Conservation (phyloP, 768 basidiomycete species). For the Pisolithus tinctorius region DNA sequence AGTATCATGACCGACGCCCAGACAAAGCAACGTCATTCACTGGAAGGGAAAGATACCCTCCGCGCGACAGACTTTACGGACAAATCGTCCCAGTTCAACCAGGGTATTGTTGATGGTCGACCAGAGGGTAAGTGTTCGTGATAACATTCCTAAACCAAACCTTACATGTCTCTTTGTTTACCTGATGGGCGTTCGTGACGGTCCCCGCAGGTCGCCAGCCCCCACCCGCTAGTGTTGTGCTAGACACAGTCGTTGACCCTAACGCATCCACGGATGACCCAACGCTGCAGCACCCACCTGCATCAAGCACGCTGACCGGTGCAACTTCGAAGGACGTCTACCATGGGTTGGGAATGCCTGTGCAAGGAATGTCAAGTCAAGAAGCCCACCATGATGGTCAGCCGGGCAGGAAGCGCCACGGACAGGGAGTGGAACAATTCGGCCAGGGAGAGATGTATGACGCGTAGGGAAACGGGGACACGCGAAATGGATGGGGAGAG, state of each 20-base stretch:
- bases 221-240: slow-evolving; percentile 12
- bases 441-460: slow-evolving; percentile 1
- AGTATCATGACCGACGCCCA: slow-evolving; percentile 9
- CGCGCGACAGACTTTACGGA: slow-evolving; percentile 12
- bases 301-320: slow-evolving; percentile 22
- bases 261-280: slow-evolving; percentile 21
- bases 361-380: slow-evolving; percentile 27
- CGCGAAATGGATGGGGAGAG: slow-evolving; percentile 1
- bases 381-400: slow-evolving; percentile 31
- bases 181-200: not conserved
- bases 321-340: slow-evolving; percentile 30
- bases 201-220: slow-evolving; percentile 9
- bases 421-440: slow-evolving; percentile 15
- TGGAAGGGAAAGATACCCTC: slow-evolving; percentile 13
- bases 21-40: slow-evolving; percentile 11
- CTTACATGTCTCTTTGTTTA: not conserved
- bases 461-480: not conserved
- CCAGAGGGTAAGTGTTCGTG: slow-evolving; percentile 7
- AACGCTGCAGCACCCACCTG: slow-evolving; percentile 4
- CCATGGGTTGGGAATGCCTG: slow-evolving; percentile 23
- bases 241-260: slow-evolving; percentile 27
- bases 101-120: slow-evolving; percentile 17
- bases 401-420: slow-evolving; percentile 21
- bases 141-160: no score
- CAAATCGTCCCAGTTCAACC: slow-evolving; percentile 5